A percentile compares a stretch with the other conserved stretches of the same genome.
Evolutionary conservation across 2,329 filamentous ascomycete genomes (phyloP).

Genomic region (Paecilomyces variotii): DNA sequence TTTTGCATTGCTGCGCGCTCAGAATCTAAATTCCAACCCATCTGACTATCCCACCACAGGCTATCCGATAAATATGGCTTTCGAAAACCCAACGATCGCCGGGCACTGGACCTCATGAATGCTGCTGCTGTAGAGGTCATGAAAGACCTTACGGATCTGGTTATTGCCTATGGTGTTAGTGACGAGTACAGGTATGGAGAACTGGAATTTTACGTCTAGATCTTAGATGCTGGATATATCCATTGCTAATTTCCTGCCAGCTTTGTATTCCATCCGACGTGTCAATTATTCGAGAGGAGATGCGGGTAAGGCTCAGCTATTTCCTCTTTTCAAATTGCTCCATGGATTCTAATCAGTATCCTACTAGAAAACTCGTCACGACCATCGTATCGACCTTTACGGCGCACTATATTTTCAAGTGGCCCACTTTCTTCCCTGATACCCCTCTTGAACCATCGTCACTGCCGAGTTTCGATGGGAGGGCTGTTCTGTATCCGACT

Average conservation of each 20-base stretch:
- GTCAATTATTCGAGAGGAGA: slow-evolving; percentile 75
- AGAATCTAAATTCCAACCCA: background rate
- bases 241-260: slow-evolving; percentile 36
- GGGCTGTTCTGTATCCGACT: slow-evolving; percentile 83
- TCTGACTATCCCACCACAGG: slow-evolving; percentile 36
- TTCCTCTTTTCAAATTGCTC: background rate
- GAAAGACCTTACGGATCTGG: slow-evolving; percentile 73
- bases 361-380: slow-evolving; percentile 81
- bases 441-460: slow-evolving; percentile 58
- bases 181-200: slow-evolving; percentile 65
- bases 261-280: slow-evolving; percentile 81
- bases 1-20: background rate
- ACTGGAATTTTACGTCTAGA: too few species aligned
- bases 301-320: slow-evolving; percentile 50
- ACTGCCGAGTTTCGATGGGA: slow-evolving; percentile 83
- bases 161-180: slow-evolving; percentile 84
- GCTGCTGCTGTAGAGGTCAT: slow-evolving; percentile 78
- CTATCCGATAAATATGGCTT: slow-evolving; percentile 78
- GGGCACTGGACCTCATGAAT: slow-evolving; percentile 91
- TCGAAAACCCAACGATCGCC: slow-evolving; percentile 82
- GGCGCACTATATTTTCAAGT: slow-evolving; percentile 76
- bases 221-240: background rate
- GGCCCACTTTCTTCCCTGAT: slow-evolving; percentile 69
- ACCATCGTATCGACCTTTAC: slow-evolving; percentile 92
- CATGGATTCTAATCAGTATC: background rate